A percentile compares a stretch with the other conserved stretches of the same genome.
phyloP scores from a whole-genome alignment of 768 basidiomycete species.

The Pleurotus ostreatus region DNA sequence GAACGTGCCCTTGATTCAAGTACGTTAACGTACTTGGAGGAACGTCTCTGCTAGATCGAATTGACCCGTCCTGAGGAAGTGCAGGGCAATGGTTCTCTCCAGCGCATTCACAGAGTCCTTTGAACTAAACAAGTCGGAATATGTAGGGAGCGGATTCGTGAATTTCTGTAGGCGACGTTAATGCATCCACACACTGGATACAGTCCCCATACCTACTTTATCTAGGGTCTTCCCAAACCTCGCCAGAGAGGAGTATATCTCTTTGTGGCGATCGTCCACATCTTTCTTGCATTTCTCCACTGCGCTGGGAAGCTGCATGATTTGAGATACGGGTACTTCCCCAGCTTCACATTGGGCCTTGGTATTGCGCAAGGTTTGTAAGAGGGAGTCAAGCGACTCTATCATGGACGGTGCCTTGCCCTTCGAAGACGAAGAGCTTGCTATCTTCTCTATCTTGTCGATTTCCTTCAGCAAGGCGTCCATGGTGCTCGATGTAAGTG shows the following conservation, averaged over 20 bases:
- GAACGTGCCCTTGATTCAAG: background rate
- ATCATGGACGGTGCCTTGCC: slow-evolving; percentile 51
- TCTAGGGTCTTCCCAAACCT: slow-evolving; percentile 85
- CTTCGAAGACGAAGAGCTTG: slow-evolving; percentile 37
- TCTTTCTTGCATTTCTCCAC: slow-evolving; percentile 78
- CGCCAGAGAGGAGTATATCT: slow-evolving; percentile 73
- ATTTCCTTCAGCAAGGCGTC: slow-evolving; percentile 76
- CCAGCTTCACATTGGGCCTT: slow-evolving; percentile 50
- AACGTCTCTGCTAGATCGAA: slow-evolving; percentile 76
- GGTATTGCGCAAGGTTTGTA: slow-evolving; percentile 52
- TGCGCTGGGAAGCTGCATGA: slow-evolving; percentile 47
- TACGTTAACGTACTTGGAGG: slow-evolving; percentile 55
- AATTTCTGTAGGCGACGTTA: slow-evolving; percentile 43
- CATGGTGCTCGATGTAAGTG: slow-evolving; percentile 36
- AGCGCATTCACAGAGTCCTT: slow-evolving; percentile 54
- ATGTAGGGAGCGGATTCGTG: slow-evolving; percentile 56
- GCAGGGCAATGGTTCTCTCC: slow-evolving; percentile 67
- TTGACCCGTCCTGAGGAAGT: slow-evolving; percentile 79
- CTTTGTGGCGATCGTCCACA: slow-evolving; percentile 85
- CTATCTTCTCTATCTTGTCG: slow-evolving; percentile 67
- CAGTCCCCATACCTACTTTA: slow-evolving; percentile 56
- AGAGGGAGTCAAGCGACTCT: slow-evolving; percentile 61
- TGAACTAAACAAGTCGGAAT: slow-evolving; percentile 64
- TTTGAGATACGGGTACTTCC: slow-evolving; percentile 42
- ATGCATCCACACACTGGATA: background rate